These are phyloP conservation scores for Fomitopsis serialis DNA, from an alignment of 768 basidiomycete species.

Conservation along the genomic window DNA sequence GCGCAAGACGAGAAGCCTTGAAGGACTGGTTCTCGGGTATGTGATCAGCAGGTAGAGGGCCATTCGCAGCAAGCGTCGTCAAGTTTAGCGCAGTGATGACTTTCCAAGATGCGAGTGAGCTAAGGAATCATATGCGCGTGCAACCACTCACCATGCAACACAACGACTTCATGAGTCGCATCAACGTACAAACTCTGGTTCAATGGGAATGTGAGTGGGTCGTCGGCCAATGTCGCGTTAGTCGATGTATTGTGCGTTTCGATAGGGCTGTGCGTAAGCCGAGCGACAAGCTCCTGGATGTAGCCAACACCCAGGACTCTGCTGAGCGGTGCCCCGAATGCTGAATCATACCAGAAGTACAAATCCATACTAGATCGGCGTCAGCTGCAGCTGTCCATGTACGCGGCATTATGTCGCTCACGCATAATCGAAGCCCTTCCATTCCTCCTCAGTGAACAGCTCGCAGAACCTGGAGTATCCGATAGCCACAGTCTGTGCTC, in stretches of 20 bases:
- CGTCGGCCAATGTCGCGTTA: constrained; percentile 76
- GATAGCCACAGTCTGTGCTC: constrained; percentile 72
- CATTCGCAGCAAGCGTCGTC: constrained; percentile 62
- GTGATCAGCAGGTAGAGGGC: constrained; percentile 72
- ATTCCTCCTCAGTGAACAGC: constrained; percentile 86
- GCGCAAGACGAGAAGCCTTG: constrained; percentile 70
- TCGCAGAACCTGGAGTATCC: constrained; percentile 91
- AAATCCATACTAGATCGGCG: constrained; percentile 48
- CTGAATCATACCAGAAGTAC: constrained; percentile 59
- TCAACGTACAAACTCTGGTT: constrained; percentile 77
- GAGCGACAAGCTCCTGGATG: constrained; percentile 76
- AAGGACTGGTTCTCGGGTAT: constrained; percentile 63
- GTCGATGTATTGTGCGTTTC: constrained; percentile 72
- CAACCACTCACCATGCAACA: constrained; percentile 64
- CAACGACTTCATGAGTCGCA: constrained; percentile 88
- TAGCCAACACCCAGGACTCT: constrained; percentile 77
- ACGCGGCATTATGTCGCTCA: constrained; percentile 29
- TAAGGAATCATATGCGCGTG: neutral
- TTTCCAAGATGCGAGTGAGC: constrained; percentile 21
- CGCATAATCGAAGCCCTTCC: constrained; percentile 90
- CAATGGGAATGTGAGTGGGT: constrained; percentile 64
- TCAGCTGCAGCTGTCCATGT: neutral
- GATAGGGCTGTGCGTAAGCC: constrained; percentile 75
- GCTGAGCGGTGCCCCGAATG: constrained; percentile 78
- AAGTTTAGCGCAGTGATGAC: constrained; percentile 85